A percentile compares a stretch with the other conserved stretches of the same genome.
These are phyloP conservation scores for Penicillium robsamsonii DNA, from an alignment of 495 filamentous ascomycete species.

Conservation along the genomic window DNA sequence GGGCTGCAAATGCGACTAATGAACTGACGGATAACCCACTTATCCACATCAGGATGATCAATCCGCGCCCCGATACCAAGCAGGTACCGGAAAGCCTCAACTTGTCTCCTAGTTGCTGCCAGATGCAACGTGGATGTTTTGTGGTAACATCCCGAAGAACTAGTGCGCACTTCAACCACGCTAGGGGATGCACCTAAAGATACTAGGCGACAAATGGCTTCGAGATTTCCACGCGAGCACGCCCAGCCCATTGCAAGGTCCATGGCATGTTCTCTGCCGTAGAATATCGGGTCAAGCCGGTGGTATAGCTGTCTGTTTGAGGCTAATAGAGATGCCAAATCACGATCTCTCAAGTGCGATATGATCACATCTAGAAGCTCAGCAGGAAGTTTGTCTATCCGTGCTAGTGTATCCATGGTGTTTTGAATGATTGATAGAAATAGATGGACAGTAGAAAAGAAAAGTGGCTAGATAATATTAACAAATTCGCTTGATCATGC, in stretches of 20 bases:
- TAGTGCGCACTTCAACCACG: not conserved
- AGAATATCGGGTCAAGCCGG: constrained; percentile 1
- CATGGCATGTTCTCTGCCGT: constrained; percentile 2
- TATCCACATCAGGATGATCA: not conserved
- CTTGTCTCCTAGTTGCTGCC: not conserved
- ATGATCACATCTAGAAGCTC: not conserved
- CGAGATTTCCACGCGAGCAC: constrained; percentile 1
- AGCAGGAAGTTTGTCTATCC: not conserved
- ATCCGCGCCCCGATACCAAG: not conserved
- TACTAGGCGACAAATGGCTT: constrained; percentile 2
- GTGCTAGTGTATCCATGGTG: not conserved
- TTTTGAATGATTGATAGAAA: not conserved
- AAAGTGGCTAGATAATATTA: not conserved
- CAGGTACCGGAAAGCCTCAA: not conserved
- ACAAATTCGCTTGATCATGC: not conserved
- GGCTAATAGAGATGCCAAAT: constrained; percentile 3
- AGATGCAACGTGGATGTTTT: not conserved
- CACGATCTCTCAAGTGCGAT: constrained; percentile 2
- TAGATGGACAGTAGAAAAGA: constrained; percentile 1
- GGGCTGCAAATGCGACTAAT: not conserved
- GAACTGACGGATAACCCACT: not conserved
- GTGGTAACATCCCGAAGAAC: not conserved
- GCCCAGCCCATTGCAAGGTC: constrained; percentile 1
- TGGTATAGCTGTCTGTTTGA: constrained; percentile 4
- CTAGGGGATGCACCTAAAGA: constrained; percentile 4